phyloP scores from a whole-genome alignment of 805 yeast genomes.

The Candida lessepsii region DNA sequence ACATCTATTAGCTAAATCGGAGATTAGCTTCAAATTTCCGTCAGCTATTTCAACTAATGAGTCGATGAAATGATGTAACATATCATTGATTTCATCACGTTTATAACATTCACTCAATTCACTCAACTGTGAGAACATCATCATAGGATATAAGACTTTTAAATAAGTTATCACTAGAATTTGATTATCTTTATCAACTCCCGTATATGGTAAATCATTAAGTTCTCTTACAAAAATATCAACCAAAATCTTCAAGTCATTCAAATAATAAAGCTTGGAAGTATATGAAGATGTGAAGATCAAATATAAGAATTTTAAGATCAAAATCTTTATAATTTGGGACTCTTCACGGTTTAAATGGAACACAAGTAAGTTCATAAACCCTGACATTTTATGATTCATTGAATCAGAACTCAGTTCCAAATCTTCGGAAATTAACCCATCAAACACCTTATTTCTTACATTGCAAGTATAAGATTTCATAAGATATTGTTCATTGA shows the following conservation, averaged over 20 bases:
- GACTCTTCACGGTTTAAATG: constrained; percentile 78
- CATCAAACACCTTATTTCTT: constrained; percentile 54
- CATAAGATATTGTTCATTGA: constrained; percentile 90
- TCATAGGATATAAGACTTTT: constrained; percentile 69
- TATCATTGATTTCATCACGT: constrained; percentile 47
- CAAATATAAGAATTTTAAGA: constrained; percentile 72
- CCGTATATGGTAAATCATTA: constrained; percentile 58
- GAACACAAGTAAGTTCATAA: constrained; percentile 55
- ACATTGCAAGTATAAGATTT: constrained; percentile 31
- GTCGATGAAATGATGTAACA: constrained; percentile 48
- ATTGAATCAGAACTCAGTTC: constrained; percentile 20
- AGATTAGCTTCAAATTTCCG: constrained; percentile 20
- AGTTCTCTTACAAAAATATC: constrained; percentile 83
- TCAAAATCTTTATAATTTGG: constrained; percentile 68
- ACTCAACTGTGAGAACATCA: constrained; percentile 60
- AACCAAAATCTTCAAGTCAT: constrained; percentile 79
- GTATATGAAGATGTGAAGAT: constrained; percentile 68
- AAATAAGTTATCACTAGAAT: constrained; percentile 48
- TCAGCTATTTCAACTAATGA: neutral
- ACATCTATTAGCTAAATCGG: constrained; percentile 35
- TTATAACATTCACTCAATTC: constrained; percentile 55
- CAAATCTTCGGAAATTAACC: constrained; percentile 44
- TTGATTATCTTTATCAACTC: constrained; percentile 60
- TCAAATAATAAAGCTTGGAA: constrained; percentile 68
- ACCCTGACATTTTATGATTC: constrained; percentile 51